Base-by-base conservation (phyloP, 441 rosid species). In the Gossypium gossypioides region DNA sequence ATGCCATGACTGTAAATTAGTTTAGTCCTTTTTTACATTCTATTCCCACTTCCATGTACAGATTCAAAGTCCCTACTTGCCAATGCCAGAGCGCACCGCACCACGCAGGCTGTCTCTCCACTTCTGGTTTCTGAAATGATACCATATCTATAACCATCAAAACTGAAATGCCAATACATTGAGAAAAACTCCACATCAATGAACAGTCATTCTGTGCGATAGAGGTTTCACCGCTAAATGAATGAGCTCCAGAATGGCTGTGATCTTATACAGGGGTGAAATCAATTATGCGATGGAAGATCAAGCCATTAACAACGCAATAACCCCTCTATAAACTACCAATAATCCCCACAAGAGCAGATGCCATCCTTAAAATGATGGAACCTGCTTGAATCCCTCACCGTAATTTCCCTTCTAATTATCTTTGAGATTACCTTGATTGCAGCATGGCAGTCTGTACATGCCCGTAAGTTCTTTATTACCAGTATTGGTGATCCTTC, bases 361-460 rank as follows among this genome's bases (percentile, higher is more conserved):
- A 71, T 25, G 5, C 97, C 96, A 70, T 85, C 86, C 71, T 55
- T 87, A 79, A 92, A 88, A 78, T 83, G 95, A 77, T 91, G 95
- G 81, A 89, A 90, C 73, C 97, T 86, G 75, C 84, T 88, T 32
- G 92, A 84, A 84, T 90, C 97, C 76, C 97, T 85, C 7, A 89
- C 85, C 13, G 89, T 88, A 29, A 87, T 90, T 75, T 86, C 89
- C 73, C 95, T 84, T 68, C 77, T 75, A 16, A 77, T 87, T 64
- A 85, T 81, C 83, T 88, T 90, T 2, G 96, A 87, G 21, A 87
- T 86, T 50, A 86, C 74, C 78, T 92, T 89, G 79, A 90, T 90
- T 7, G 91, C 91, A 61, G 86, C 84, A 69, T 91, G 97, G 73
- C 97, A 86, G 64, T 92, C 94, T 62, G 78, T 76, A 73, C 98